These are phyloP conservation scores for Boletus edulis DNA, from an alignment of 768 basidiomycete genomes.

Conservation along the genomic window DNA sequence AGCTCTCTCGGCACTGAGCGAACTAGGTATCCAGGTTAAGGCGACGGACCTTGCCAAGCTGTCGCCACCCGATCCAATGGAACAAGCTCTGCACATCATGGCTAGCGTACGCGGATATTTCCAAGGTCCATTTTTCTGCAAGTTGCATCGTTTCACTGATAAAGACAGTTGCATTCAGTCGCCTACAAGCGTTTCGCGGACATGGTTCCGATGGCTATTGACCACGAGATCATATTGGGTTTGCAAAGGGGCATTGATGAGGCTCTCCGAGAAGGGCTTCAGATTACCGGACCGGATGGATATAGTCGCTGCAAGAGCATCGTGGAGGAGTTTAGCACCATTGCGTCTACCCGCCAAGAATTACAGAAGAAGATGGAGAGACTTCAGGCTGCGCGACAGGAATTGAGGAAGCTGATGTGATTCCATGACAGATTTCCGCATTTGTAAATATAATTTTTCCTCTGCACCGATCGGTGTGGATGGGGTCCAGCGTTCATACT, in stretches of 20 bases:
- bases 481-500: no score
- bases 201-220: slow-evolving; percentile 37
- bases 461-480: no score
- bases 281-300: slow-evolving; percentile 46
- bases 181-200: slow-evolving; percentile 42
- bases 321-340: slow-evolving; percentile 45
- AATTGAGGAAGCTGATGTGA: slow-evolving; percentile 26
- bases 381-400: slow-evolving; percentile 40
- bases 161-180: slow-evolving; percentile 29
- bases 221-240: slow-evolving; percentile 39
- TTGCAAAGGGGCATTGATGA: slow-evolving; percentile 43
- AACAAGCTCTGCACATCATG: slow-evolving; percentile 61
- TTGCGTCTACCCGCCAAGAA: slow-evolving; percentile 47
- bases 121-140: slow-evolving; percentile 44
- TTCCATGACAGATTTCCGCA: neutral
- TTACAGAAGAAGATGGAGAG: slow-evolving; percentile 50
- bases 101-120: slow-evolving; percentile 66
- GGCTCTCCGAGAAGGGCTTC: slow-evolving; percentile 44
- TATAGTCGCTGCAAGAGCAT: slow-evolving; percentile 44
- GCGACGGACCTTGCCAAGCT: slow-evolving; percentile 46
- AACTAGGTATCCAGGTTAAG: slow-evolving; percentile 26
- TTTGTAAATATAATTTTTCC: no score
- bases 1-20: slow-evolving; percentile 13
- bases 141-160: neutral
- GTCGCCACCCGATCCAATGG: slow-evolving; percentile 47